These are phyloP conservation scores for Cadophora luteo-olivacea DNA, from an alignment of 2,329 filamentous ascomycete genomes.

Conservation along the genomic window DNA sequence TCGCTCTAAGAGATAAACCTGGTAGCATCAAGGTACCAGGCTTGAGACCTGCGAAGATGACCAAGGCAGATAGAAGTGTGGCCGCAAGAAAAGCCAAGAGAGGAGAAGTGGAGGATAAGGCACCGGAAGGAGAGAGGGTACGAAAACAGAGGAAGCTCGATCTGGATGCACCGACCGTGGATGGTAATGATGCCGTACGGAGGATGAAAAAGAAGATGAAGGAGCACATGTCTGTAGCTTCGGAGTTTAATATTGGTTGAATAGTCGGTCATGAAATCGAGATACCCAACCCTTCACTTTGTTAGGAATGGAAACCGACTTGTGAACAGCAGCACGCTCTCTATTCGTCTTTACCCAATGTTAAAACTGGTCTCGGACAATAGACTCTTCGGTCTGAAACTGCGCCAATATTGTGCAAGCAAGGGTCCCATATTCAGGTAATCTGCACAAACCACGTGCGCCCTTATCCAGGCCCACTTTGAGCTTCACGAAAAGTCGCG, in stretches of 20 bases:
- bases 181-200: constrained; percentile 64
- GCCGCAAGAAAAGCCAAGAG: constrained; percentile 46
- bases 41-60: constrained; percentile 50
- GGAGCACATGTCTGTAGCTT: constrained; percentile 60
- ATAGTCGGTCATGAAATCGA: background rate
- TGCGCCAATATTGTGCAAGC: background rate
- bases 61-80: constrained; percentile 49
- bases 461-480: background rate
- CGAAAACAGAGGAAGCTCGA: constrained; percentile 48
- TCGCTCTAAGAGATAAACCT: constrained; percentile 86
- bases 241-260: constrained; percentile 73
- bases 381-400: no score
- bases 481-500: background rate
- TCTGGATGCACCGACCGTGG: constrained; percentile 49
- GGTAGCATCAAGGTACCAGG: constrained; percentile 73
- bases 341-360: no score
- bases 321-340: background rate
- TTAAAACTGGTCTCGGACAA: no score
- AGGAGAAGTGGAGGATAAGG: constrained; percentile 46
- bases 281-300: background rate
- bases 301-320: background rate
- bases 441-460: background rate
- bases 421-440: background rate
- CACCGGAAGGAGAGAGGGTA: constrained; percentile 43
- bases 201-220: constrained; percentile 70